A percentile compares a stretch with the other conserved stretches of the same genome.
Conservation (phyloP, 2,329 filamentous ascomycete genomes). For the Rhynchosporium secalis region DNA sequence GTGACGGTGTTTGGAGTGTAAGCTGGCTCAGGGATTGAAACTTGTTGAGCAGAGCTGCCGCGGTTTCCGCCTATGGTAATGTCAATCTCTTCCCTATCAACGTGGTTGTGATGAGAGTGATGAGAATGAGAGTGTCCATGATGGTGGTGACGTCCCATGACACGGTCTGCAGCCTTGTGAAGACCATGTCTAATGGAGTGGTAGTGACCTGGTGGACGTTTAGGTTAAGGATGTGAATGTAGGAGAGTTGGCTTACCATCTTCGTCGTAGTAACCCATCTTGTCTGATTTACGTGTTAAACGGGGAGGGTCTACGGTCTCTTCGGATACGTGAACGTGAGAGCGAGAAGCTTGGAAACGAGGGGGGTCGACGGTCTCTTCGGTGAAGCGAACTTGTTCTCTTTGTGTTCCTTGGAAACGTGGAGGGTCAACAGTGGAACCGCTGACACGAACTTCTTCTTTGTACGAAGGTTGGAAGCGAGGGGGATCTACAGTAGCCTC, state of each 20-base stretch:
- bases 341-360: conserved; percentile 31
- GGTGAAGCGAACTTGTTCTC: conserved; percentile 30
- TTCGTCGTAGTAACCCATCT: conserved; percentile 81
- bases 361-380: conserved; percentile 41
- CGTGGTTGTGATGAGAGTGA: conserved; percentile 43
- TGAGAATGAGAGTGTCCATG: conserved; percentile 36
- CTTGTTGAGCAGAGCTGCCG: conserved; percentile 20
- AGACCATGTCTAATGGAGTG: conserved; percentile 73
- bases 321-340: conserved; percentile 32
- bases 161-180: conserved; percentile 63
- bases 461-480: conserved; percentile 43
- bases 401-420: conserved; percentile 32
- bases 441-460: conserved; percentile 27
- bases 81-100: conserved; percentile 37
- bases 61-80: conserved; percentile 31
- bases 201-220: conserved; percentile 57
- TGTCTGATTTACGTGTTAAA: conserved; percentile 41
- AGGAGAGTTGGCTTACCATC: conserved; percentile 45
- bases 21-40: conserved; percentile 29
- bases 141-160: conserved; percentile 61
- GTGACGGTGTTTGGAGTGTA: conserved; percentile 78
- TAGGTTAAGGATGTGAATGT: conserved; percentile 31
- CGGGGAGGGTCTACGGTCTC: conserved; percentile 41
- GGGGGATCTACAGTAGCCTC: conserved; percentile 65
- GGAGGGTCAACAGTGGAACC: conserved; percentile 42